Base-by-base conservation (phyloP, 768 basidiomycete species). In the Suillus occidentalis region DNA sequence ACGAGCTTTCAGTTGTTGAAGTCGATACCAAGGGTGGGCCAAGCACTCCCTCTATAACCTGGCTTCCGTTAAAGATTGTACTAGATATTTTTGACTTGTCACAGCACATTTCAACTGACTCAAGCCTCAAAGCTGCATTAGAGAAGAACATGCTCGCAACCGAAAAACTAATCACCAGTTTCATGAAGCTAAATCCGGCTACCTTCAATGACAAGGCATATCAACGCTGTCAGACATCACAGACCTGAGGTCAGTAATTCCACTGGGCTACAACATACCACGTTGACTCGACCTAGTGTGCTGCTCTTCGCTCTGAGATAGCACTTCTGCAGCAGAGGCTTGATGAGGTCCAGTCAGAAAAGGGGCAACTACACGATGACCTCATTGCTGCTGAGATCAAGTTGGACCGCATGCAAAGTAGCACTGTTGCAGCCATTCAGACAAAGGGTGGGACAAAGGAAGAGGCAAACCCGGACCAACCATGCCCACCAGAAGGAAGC, bases 371-470 rank as follows among this genome's bases (percentile, higher is more conserved):
- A 66, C 81, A 81, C 63, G 77, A 81, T 43, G 81, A 84, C 25
- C 85, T 92, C 37, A 72, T 83, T 18, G 75, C 77, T 7, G 83
- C 87, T 2, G 87, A 92, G 74, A 87, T 79, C 63, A 87, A 87
- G 28, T 75, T 85, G 47, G 90, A 91, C 66, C 83, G 90, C 62
- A 70, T 84, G 34, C 82, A 79, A 66, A 90, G 89, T 68, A 77
- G 77, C 53, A 83, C 85, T 0, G 83, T 89, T 14, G 74, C 74
- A 43, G 78, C 80, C n/a, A 74, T 84, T 67, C 82, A 84, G 69
- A 71, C 76, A 28, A 80, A 76, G 63, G 69, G 78, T 58, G 68
- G 78, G 20, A 72, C 71, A 25, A 76, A 72, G 61, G 71, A 74
- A 43, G 81, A 78, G 60, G 71, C 50, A 13, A 64, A 56, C 12